Percentiles rank a stretch among this genome's conserved stretches.
These are phyloP conservation scores for Retiboletus flavoniger DNA, from an alignment of 1,284 basidiomycete genomes.

Conservation along the genomic window DNA sequence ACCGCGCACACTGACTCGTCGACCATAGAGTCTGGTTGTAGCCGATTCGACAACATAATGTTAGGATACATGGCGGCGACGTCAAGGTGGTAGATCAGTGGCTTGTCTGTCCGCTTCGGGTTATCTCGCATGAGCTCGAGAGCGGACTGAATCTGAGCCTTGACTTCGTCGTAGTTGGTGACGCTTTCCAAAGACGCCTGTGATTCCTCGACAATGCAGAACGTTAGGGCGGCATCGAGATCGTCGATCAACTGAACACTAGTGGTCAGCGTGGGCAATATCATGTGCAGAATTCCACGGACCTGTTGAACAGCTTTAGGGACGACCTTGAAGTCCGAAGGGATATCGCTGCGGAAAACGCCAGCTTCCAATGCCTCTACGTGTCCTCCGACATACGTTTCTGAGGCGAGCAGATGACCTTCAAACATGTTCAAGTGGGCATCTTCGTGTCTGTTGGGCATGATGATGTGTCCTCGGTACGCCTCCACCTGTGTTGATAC, in stretches of 20 bases:
- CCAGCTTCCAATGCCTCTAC: slow-evolving; percentile 99
- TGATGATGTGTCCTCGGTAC: slow-evolving; percentile 87
- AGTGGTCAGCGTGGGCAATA: slow-evolving; percentile 2
- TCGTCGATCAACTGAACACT: slow-evolving; percentile 82
- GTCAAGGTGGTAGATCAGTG: slow-evolving; percentile 98
- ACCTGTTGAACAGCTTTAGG: slow-evolving; percentile 87
- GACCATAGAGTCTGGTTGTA: slow-evolving; percentile 98
- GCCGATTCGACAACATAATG: slow-evolving; percentile 99
- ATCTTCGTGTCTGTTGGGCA: slow-evolving; percentile 98
- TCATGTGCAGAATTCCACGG: slow-evolving; percentile 13
- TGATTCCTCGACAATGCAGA: slow-evolving; percentile 89
- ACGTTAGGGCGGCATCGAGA: slow-evolving; percentile 87
- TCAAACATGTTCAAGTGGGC: slow-evolving; percentile 91
- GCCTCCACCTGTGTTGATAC: slow-evolving; percentile 81
- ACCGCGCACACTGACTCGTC: slow-evolving; percentile 97
- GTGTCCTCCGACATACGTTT: slow-evolving; percentile 99
- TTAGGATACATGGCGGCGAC: slow-evolving; percentile 99
- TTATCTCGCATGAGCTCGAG: slow-evolving; percentile 92
- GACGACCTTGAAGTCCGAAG: slow-evolving; percentile 93
- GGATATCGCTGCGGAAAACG: slow-evolving; percentile 96
- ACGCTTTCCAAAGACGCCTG: slow-evolving; percentile 80
- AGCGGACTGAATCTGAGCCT: slow-evolving; percentile 71
- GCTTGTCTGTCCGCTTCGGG: slow-evolving; percentile 85
- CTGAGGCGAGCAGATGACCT: slow-evolving; percentile 92
- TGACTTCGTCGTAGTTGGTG: slow-evolving; percentile 96